A percentile compares a stretch with the other conserved stretches of the same genome.
These are phyloP conservation scores for Rhodamnia rubescens DNA, from an alignment of 345 rosid genomes.

Conservation along the genomic window DNA sequence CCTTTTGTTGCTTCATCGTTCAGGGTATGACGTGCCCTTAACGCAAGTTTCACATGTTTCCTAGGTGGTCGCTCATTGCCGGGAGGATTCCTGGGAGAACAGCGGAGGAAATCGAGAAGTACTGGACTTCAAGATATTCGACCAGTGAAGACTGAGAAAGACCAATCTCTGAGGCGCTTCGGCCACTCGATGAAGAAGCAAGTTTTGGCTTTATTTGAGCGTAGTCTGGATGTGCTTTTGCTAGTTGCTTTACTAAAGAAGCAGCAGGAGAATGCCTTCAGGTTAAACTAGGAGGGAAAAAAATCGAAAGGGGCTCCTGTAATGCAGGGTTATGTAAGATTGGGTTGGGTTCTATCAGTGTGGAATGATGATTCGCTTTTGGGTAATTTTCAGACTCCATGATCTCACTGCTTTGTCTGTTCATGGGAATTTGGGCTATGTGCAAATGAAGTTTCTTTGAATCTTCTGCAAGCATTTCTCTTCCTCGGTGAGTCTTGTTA, in stretches of 20 bases:
- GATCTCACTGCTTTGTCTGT: not conserved
- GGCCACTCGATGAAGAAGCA: not conserved
- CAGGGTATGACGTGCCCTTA: not conserved
- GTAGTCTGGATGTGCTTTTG: not conserved
- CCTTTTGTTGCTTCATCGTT: not conserved
- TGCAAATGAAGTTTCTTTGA: not conserved
- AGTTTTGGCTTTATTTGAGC: not conserved
- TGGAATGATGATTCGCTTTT: not conserved
- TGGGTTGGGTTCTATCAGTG: not conserved
- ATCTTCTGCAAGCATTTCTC: not conserved
- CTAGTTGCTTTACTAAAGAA: not conserved
- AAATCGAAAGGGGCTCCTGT: not conserved
- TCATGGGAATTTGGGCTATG: not conserved
- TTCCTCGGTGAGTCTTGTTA: not conserved
- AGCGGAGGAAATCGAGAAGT: conserved; percentile 34
- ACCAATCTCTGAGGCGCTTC: not conserved
- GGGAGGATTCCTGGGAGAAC: conserved; percentile 39
- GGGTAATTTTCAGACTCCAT: not conserved
- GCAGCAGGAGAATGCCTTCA: not conserved
- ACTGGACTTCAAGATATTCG: conserved; percentile 27
- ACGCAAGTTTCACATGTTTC: not conserved
- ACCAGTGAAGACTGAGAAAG: conserved; percentile 7
- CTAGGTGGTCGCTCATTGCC: conserved; percentile 30
- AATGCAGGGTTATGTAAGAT: not conserved
- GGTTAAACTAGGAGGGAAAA: not conserved